Evolutionary conservation across 2,329 filamentous ascomycete genomes (phyloP).

Genomic region (Pyricularia grisea): DNA sequence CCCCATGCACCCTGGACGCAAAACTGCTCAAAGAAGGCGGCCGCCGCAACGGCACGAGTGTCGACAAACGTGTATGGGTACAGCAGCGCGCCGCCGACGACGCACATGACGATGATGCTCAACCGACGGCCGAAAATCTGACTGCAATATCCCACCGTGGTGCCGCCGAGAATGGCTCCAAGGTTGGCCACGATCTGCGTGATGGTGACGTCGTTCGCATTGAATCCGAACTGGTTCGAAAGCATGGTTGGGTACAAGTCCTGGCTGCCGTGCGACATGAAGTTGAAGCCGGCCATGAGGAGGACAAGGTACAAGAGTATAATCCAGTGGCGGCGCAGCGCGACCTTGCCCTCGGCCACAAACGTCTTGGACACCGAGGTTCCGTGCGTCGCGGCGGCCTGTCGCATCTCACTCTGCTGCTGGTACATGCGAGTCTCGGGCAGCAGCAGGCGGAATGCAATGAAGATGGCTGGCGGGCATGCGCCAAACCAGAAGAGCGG

Average conservation of each 20-base stretch:
- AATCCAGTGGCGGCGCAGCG: slow-evolving; percentile 70
- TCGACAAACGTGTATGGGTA: slow-evolving; percentile 65
- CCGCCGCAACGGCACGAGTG: slow-evolving; percentile 57
- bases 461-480: slow-evolving; percentile 70
- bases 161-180: slow-evolving; percentile 61
- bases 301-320: slow-evolving; percentile 73
- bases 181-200: slow-evolving; percentile 66
- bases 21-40: slow-evolving; percentile 73
- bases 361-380: slow-evolving; percentile 31
- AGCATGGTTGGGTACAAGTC: slow-evolving; percentile 48
- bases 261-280: slow-evolving; percentile 48
- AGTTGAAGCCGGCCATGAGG: slow-evolving; percentile 87
- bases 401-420: slow-evolving; percentile 54
- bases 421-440: slow-evolving; percentile 70
- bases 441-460: slow-evolving; percentile 65
- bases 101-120: slow-evolving; percentile 55
- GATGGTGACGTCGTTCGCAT: slow-evolving; percentile 23
- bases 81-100: slow-evolving; percentile 63
- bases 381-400: slow-evolving; percentile 14
- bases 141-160: slow-evolving; percentile 55
- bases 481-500: slow-evolving; percentile 87
- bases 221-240: slow-evolving; percentile 5
- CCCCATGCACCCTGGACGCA: slow-evolving; percentile 59
- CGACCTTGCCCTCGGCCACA: slow-evolving; percentile 66
- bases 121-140: slow-evolving; percentile 62